Evolutionary conservation across 1,284 basidiomycete genomes (phyloP).

Genomic region (Ustilago shanxiensis): DNA sequence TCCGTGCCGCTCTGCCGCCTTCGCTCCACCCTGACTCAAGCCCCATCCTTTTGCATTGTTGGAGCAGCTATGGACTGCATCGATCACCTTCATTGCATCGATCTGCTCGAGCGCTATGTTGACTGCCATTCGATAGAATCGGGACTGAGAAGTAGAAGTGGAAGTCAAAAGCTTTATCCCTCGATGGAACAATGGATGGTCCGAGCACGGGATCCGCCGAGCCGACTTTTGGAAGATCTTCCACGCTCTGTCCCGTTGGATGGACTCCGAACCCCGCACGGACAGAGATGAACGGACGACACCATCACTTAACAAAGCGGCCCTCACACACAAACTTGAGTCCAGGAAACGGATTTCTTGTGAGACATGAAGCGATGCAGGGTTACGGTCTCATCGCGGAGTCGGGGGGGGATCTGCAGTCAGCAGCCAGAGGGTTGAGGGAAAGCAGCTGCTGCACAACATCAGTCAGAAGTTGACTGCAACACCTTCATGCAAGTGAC

Average conservation of each 20-base stretch:
- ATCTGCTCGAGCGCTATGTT: too few relatives aligned
- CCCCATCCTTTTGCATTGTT: background rate
- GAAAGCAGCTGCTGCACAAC: background rate
- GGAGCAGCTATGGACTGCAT: too few relatives aligned
- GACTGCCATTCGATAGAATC: too few relatives aligned
- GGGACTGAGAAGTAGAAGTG: background rate
- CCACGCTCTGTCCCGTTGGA: constrained; percentile 1
- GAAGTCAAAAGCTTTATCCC: background rate
- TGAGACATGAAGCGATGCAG: background rate
- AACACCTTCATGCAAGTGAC: constrained; percentile 28
- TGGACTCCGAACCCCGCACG: constrained; percentile 22
- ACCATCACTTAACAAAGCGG: background rate
- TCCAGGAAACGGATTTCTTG: background rate
- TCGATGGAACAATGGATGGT: background rate
- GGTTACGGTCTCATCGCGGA: constrained; percentile 7
- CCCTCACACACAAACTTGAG: background rate
- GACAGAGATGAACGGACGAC: background rate
- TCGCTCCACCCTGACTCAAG: background rate
- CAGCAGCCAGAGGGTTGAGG: too few relatives aligned
- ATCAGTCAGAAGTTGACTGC: background rate
- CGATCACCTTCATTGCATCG: too few relatives aligned
- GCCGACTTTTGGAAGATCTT: constrained; percentile 7
- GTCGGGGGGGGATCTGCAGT: constrained; percentile 14
- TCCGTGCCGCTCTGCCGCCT: too few relatives aligned
- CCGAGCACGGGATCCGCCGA: background rate